Evolutionary conservation across 2,329 filamentous ascomycete genomes (phyloP).

Genomic region (Botrytis byssoidea): DNA sequence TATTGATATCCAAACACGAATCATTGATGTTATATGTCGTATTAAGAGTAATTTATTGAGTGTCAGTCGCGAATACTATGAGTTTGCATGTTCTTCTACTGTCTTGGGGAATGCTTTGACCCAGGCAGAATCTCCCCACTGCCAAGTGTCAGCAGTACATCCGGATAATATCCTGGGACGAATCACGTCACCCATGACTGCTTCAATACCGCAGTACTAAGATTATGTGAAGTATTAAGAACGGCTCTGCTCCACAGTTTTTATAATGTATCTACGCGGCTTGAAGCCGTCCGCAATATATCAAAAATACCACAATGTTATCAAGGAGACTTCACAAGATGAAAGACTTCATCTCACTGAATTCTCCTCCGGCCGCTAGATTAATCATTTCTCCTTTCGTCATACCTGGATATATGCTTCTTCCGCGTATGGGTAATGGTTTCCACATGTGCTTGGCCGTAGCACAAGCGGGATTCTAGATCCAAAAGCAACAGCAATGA

Average conservation of each 20-base stretch:
- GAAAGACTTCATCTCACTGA: not conserved
- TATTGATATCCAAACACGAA: not conserved
- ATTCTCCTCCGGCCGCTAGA: not conserved
- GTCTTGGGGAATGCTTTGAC: not conserved
- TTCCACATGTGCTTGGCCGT: not conserved
- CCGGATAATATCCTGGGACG: not conserved
- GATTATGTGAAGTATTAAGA: not conserved
- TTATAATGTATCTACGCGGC: not conserved
- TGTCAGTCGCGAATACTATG: too few relatives aligned
- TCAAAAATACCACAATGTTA: not conserved
- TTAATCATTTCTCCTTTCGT: not conserved
- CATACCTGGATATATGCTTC: not conserved
- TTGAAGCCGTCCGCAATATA: not conserved
- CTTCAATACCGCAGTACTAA: not conserved
- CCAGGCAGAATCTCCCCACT: not conserved
- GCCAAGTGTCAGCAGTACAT: constrained; percentile 14
- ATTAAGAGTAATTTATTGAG: too few relatives aligned
- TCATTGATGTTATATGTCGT: not conserved
- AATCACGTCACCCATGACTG: not conserved
- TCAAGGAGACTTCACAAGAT: not conserved
- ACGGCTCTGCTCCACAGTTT: not conserved
- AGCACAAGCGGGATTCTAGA: not conserved
- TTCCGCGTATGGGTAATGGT: not conserved
- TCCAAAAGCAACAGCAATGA: not conserved
- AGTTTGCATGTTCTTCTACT: not conserved